Conservation (phyloP, 129 eudicot genomes). For the Artemisia annua region DNA sequence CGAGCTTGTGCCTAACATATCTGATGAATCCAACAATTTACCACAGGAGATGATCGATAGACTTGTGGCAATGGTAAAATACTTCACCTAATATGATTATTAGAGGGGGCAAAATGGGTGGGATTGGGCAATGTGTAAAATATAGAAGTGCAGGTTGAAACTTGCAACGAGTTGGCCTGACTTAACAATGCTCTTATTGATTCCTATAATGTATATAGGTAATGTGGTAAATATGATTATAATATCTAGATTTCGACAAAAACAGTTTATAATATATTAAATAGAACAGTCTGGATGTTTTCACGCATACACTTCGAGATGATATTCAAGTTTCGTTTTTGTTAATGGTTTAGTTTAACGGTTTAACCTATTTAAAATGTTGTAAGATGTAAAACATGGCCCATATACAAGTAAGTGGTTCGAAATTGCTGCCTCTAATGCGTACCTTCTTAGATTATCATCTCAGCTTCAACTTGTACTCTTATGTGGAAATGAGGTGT, state of each 20-base stretch:
- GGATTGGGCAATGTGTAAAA: neutral
- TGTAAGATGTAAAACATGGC: neutral
- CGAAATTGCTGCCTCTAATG: neutral
- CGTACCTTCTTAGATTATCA: neutral
- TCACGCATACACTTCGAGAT: neutral
- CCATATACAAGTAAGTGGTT: neutral
- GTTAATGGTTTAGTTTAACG: neutral
- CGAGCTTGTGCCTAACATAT: slow-evolving; percentile 58
- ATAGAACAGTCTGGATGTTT: neutral
- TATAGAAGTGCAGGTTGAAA: neutral
- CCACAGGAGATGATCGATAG: slow-evolving; percentile 40
- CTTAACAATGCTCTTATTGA: neutral
- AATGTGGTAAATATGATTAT: neutral
- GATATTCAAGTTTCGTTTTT: neutral
- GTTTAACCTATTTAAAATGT: neutral
- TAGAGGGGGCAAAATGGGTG: neutral
- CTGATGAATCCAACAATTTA: slow-evolving; percentile 27
- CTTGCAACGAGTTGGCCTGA: no score
- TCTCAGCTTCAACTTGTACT: neutral
- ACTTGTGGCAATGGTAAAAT: slow-evolving; percentile 41
- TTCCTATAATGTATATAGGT: neutral
- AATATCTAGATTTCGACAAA: neutral
- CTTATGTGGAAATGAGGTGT: neutral
- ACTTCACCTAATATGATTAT: neutral
- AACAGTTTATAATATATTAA: neutral